phyloP scores from a whole-genome alignment of 2,329 filamentous ascomycete genomes.

The Phaeoacremonium minimum region DNA sequence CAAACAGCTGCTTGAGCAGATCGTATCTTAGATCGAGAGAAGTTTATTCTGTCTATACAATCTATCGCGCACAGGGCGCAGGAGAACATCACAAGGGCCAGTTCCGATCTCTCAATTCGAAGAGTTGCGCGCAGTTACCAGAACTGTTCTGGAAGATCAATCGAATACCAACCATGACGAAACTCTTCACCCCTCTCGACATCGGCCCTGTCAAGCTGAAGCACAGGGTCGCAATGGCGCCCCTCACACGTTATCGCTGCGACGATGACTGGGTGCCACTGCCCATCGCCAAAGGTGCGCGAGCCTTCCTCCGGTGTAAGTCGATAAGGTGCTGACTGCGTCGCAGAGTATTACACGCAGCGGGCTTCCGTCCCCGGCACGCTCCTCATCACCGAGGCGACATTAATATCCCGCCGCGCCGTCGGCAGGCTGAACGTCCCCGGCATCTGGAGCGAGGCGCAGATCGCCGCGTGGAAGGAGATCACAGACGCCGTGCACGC shows the following conservation, averaged over 20 bases:
- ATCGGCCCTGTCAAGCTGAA: conserved; percentile 32
- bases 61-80: too few species aligned
- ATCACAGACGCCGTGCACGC: conserved; percentile 60
- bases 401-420: conserved; percentile 42
- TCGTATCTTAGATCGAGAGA: too few species aligned
- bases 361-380: conserved; percentile 28
- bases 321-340: neutral
- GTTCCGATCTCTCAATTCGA: too few species aligned
- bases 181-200: conserved; percentile 37
- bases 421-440: conserved; percentile 46
- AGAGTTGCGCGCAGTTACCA: too few species aligned
- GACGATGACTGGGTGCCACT: conserved; percentile 29
- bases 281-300: conserved; percentile 1
- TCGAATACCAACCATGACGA: too few species aligned
- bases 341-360: conserved; percentile 21
- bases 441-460: conserved; percentile 52
- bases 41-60: too few species aligned
- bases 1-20: too few species aligned
- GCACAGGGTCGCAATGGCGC: conserved; percentile 49
- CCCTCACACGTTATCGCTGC: conserved; percentile 50
- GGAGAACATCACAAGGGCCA: too few species aligned
- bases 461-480: conserved; percentile 55
- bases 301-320: neutral
- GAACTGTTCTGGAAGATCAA: too few species aligned
- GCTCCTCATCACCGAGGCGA: conserved; percentile 55